Conservation (phyloP, 2,329 filamentous ascomycete genomes). For the Emmonsiellopsis sp. region DNA sequence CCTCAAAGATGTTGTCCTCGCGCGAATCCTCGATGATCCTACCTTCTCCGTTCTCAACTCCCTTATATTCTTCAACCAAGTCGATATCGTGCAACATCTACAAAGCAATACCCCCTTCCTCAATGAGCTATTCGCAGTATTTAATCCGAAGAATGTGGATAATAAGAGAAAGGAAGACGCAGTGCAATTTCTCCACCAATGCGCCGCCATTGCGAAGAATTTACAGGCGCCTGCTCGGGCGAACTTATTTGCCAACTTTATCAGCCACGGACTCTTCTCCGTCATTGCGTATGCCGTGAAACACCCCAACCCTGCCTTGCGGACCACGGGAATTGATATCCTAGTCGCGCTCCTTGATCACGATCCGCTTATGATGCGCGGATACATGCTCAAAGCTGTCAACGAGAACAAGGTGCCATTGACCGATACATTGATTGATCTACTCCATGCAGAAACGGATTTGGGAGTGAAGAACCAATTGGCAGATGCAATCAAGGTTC, state of each 20-base stretch:
- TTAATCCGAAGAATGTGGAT: constrained; percentile 55
- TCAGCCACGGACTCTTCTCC: constrained; percentile 72
- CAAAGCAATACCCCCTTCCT: constrained; percentile 71
- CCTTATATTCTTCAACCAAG: constrained; percentile 97
- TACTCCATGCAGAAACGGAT: constrained; percentile 84
- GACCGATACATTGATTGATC: constrained; percentile 85
- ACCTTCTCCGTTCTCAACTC: constrained; percentile 97
- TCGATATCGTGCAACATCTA: constrained; percentile 94
- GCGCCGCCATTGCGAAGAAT: constrained; percentile 87
- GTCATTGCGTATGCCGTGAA: constrained; percentile 89
- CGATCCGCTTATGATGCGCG: constrained; percentile 86
- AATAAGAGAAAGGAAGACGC: constrained; percentile 79
- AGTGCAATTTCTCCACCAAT: constrained; percentile 93
- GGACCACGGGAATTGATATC: constrained; percentile 89
- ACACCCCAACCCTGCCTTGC: constrained; percentile 71
- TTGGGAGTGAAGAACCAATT: constrained; percentile 92
- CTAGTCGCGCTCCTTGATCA: constrained; percentile 91
- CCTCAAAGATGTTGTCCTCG: constrained; percentile 94
- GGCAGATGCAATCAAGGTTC: constrained; percentile 86
- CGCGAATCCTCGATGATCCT: constrained; percentile 90
- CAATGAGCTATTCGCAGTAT: constrained; percentile 79
- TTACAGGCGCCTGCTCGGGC: constrained; percentile 74
- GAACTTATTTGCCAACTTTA: constrained; percentile 80
- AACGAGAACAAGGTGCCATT: constrained; percentile 76
- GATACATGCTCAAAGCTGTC: constrained; percentile 85